Base-by-base conservation (phyloP, 768 basidiomycete species). In the Boletus rufocinnamomeus region DNA sequence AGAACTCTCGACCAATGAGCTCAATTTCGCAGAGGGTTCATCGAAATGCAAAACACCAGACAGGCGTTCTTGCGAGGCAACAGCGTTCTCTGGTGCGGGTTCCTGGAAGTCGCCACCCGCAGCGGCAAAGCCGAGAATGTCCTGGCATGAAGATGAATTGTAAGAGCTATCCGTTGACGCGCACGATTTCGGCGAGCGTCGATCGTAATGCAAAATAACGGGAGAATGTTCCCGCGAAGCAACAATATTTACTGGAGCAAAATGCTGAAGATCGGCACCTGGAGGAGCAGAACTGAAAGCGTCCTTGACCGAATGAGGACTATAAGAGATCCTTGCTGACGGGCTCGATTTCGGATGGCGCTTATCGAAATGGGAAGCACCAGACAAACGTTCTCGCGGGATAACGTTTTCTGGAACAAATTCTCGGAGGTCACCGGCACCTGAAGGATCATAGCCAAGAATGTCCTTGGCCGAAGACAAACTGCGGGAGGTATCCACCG, bases 401-500 rank as follows among this genome's bases (percentile, higher is more conserved):
- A 11, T 19, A 49, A 37, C 35, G 13, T 27, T 25, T 30, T 38
- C 44, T n/a, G 23, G 35, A 25, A 13, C 9, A 9, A 6, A 17
- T 35, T 27, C 41, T 27, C 9, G 6, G 4, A 43, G 19, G 19
- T 41, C 48, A 40, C 41, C 40, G 37, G 13, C 21, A 6, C n/a
- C 34, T 7, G 10, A 23, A 35, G 37, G 27, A 16, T 28, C 16
- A 23, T 8, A n/a, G 16, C n/a, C 21, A 11, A 48, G 17, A 28
- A 17, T n/a, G 2, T 45, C 46, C 13, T 19, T 50, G 41, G 43
- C 48, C 11, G 19, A 35, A 53, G 40, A 25, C 6, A 23, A 30
- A n/a, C 34, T 11, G 37, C 25, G 48, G 7, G 56, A 53, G 23
- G 25, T 27, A n/a, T 58, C 52, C 54, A 17, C 8, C 44, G 57